phyloP scores from a whole-genome alignment of 2,329 filamentous ascomycete species.

The Alternaria alternata region DNA sequence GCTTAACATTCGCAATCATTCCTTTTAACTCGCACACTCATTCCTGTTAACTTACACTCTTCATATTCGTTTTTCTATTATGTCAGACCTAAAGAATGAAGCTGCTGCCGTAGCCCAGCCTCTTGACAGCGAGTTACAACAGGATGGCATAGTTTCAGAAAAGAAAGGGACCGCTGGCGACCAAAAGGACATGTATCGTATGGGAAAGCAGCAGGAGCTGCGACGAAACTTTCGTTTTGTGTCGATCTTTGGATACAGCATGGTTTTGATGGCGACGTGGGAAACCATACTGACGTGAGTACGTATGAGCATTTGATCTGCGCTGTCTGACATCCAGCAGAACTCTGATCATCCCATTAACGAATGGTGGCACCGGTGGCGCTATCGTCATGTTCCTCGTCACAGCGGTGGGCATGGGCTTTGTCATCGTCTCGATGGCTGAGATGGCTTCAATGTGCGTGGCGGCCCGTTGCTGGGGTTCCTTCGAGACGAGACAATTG shows the following conservation, averaged over 20 bases:
- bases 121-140: slow-evolving; percentile 15
- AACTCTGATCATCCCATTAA: slow-evolving; percentile 28
- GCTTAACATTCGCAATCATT: neutral
- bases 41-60: neutral
- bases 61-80: neutral
- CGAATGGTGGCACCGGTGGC: slow-evolving; percentile 39
- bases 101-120: neutral
- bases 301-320: too few relatives aligned
- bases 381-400: slow-evolving; percentile 36
- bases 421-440: slow-evolving; percentile 37
- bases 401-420: slow-evolving; percentile 31
- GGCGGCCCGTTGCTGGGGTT: too few relatives aligned
- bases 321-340: slow-evolving; percentile 8
- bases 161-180: slow-evolving; percentile 32
- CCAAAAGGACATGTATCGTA: slow-evolving; percentile 38
- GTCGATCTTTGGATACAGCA: slow-evolving; percentile 37
- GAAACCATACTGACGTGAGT: slow-evolving; percentile 31
- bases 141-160: slow-evolving; percentile 5
- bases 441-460: slow-evolving; percentile 39
- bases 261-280: slow-evolving; percentile 42
- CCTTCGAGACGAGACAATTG: too few relatives aligned
- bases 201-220: slow-evolving; percentile 41
- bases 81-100: neutral
- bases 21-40: neutral
- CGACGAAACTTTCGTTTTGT: slow-evolving; percentile 37